Base-by-base conservation (phyloP, 2,329 filamentous ascomycete species). In the Colletotrichum ledebouriae region DNA sequence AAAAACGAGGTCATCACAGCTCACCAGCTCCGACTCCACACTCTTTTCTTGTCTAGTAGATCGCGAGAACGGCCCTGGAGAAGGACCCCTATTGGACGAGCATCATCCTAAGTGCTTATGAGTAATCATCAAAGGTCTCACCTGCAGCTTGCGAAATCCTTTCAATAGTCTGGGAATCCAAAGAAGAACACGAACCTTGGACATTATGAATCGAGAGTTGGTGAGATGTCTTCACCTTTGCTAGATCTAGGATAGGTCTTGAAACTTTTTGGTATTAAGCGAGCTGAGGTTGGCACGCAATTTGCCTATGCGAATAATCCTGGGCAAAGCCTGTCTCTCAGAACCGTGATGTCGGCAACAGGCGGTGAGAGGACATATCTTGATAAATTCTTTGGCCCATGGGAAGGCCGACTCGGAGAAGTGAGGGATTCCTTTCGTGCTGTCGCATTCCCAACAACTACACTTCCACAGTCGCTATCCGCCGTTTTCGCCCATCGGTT, bases 101-200 rank as follows among this genome's bases (percentile, higher is more conserved):
- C 47, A 25, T 41, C 49, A n/a, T 22, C 17, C 42, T 49, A 68
- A 68, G 66, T 60, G 66, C 66, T 68, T 68, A 68, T 65, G 61
- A 64, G 61, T 50, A 60, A 68, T 53, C 66, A n/a, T 41, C 52
- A 37, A 37, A 46, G 63, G 49, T 56, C 66, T 59, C 42, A 67
- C 64, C 29, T 66, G 66, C 66, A 68, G 55, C 53, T 9, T 17
- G 52, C 52, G 22, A 29, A 29, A 52, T 47, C 39, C 64, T 67
- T 29, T 61, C 34, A 17, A 61, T 41, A 20, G 37, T 20, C 37
- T 52, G 29, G 29, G 37, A 53, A 34, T 20, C 4, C 15, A 13
- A 49, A 39, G 6, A 15, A 5, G 37, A 2, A 58, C 6, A 46
- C 46, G 34, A 25, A 10, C 25, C n/a, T 17, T 17, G 53, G 41